phyloP scores from a whole-genome alignment of 441 rosid genomes.

The Biscutella laevigata region DNA sequence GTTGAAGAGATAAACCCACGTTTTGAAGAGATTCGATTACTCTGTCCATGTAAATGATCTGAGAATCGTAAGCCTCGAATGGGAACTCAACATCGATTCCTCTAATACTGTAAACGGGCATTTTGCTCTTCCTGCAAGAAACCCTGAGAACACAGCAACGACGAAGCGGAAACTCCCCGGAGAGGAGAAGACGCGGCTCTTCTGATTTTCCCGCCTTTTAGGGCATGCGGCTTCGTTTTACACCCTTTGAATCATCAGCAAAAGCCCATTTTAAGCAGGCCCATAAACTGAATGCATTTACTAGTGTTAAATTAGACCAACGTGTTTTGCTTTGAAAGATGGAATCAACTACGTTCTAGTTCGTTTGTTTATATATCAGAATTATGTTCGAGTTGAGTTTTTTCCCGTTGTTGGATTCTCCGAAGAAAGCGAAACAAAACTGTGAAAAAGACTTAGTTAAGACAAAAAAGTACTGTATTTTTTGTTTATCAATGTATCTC shows the following conservation, averaged over 20 bases:
- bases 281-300: neutral
- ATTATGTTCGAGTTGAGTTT: neutral
- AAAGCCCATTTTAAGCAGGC: constrained; percentile 12
- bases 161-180: neutral
- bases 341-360: too few species aligned
- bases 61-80: constrained; percentile 81
- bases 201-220: constrained; percentile 21
- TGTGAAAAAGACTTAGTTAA: constrained; percentile 13
- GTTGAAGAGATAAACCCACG: constrained; percentile 37
- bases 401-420: too few species aligned
- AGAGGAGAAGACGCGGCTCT: neutral
- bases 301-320: too few species aligned
- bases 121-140: constrained; percentile 10
- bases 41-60: constrained; percentile 88
- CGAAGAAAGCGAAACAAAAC: constrained; percentile 15
- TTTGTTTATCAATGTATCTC: neutral
- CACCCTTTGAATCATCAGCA: constrained; percentile 1
- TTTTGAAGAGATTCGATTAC: constrained; percentile 80
- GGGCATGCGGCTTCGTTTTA: constrained; percentile 7
- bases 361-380: neutral
- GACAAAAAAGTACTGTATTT: constrained; percentile 2
- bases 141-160: neutral
- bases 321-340: too few species aligned
- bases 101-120: constrained; percentile 73
- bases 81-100: constrained; percentile 93